Evolutionary conservation across 1,139 yeast species (phyloP).

Genomic region (Debaryomyces udenii): DNA sequence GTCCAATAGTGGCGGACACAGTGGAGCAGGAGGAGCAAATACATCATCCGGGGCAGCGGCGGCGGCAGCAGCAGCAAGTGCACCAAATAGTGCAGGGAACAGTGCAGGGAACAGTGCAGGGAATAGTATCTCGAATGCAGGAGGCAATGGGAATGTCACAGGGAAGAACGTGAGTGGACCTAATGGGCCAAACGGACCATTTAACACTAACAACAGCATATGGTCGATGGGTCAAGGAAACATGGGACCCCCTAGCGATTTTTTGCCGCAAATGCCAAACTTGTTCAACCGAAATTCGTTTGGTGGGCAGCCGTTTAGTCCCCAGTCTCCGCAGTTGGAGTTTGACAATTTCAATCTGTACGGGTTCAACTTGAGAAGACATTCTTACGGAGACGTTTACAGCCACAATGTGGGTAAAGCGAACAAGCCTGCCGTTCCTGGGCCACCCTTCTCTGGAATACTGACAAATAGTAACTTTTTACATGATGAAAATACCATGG

Average conservation of each 20-base stretch:
- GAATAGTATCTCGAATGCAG: slow-evolving; percentile 1
- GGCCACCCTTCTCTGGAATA: slow-evolving; percentile 5
- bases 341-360: slow-evolving; percentile 12
- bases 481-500: slow-evolving; percentile 18
- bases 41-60: no score
- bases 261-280: slow-evolving; percentile 5
- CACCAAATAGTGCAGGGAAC: background rate
- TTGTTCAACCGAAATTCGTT: slow-evolving; percentile 6
- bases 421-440: background rate
- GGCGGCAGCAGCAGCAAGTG: background rate
- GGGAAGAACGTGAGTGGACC: background rate
- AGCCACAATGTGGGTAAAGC: slow-evolving; percentile 1
- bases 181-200: slow-evolving; percentile 1
- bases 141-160: background rate
- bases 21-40: slow-evolving; percentile 3
- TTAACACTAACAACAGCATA: background rate
- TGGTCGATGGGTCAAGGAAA: slow-evolving; percentile 5
- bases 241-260: background rate
- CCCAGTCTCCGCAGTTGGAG: slow-evolving; percentile 12
- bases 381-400: slow-evolving; percentile 29
- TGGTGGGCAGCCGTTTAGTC: slow-evolving; percentile 10
- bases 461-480: slow-evolving; percentile 3
- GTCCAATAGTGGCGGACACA: slow-evolving; percentile 1
- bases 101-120: background rate
- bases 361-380: slow-evolving; percentile 25